Evolutionary conservation across 1,139 yeast genomes (phyloP), one percentile per base, ranked within the genome.

Genomic region (Geotrichum siamense): DNA sequence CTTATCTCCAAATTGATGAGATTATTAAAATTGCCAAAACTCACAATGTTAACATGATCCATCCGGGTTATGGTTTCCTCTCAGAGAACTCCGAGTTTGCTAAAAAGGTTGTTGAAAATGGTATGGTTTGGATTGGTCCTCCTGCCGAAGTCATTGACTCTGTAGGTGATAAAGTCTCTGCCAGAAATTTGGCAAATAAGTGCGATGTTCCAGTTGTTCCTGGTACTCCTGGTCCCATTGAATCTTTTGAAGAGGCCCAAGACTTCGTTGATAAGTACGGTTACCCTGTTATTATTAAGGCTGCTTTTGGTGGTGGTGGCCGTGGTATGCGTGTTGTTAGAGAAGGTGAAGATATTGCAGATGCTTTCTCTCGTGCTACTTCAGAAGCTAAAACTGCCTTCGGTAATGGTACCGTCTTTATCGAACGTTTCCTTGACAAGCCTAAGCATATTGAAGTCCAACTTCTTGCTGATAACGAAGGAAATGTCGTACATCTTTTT

Each of bases 251-350:
- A 41, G 87, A 91, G 56, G 98, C 97, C 16, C 60, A 68, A 52
- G 78, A 64, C 10, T 91, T 91, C 61, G 96, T 87, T 28, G 76
- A 70, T 34, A 59, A 85, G 65, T 75, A 89, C 64, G 98, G 99
- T 21, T 89, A 64, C 68, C 99, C 99, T 8, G 97, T 91, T 41
- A 91, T 91, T 65, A 89, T 91, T 67, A 91, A 91, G 70, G 98
- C 99, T 36, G 98, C 98, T 37, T 91, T 84, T 62, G 98, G 99
- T 65, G 98, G 98, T 70, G 98, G 98, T 74, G 98, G 99, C 61
- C 81, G 98, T 69, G 98, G 98, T 74, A 91, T 91, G 98, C 81
- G 98, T 71, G 97, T 91, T 43, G 98, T 93, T 41, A 76, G 94
- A 62, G 96, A 91, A 65, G 97, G 96, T 56, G 98, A 91, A 55